Conservation (phyloP, 139 green algal species). For the Chlorokybus atmophyticus region DNA sequence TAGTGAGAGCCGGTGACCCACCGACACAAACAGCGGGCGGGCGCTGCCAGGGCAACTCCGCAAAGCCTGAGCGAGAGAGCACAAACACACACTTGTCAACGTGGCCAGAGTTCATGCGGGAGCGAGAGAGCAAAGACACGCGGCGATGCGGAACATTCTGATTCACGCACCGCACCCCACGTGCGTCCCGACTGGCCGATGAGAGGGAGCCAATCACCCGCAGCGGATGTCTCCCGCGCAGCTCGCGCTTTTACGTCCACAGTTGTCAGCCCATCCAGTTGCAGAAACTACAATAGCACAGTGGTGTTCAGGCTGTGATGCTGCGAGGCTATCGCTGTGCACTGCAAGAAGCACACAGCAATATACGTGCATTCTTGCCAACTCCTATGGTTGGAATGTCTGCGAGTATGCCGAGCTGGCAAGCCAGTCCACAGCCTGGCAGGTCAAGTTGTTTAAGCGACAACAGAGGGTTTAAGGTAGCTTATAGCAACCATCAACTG, state of each 20-base stretch:
- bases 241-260: constrained; percentile 7
- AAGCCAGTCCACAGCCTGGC: too few species aligned
- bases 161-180: constrained; percentile 19
- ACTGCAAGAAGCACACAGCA: too few species aligned
- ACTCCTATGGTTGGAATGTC: too few species aligned
- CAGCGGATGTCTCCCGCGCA: not conserved
- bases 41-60: constrained; percentile 1
- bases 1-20: constrained; percentile 9
- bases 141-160: too few species aligned
- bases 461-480: too few species aligned
- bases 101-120: not conserved
- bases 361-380: too few species aligned
- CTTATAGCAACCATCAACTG: too few species aligned
- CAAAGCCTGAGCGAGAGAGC: not conserved
- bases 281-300: constrained; percentile 20
- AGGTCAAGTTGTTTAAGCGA: too few species aligned
- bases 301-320: too few species aligned
- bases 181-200: constrained; percentile 4
- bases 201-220: constrained; percentile 5
- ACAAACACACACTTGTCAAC: not conserved
- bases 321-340: too few species aligned
- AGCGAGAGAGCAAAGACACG: not conserved
- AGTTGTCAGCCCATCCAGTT: constrained; percentile 16
- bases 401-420: too few species aligned
- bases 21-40: constrained; percentile 22